phyloP scores from a whole-genome alignment of 768 basidiomycete species.

The Gymnopilus junonius region DNA sequence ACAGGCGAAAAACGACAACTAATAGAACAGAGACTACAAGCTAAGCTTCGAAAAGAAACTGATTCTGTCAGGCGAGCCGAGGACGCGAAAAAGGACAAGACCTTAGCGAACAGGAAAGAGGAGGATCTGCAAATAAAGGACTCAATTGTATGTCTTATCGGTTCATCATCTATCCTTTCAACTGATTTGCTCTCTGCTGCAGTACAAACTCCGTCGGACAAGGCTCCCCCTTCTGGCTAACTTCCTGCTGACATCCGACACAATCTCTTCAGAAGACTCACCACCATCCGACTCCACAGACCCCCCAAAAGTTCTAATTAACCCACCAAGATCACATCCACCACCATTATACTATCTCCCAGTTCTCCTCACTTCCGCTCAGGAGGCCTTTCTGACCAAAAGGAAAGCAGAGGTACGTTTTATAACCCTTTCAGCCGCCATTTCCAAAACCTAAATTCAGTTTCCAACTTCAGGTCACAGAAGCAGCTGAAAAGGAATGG shows the following conservation, averaged over 20 bases:
- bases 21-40: conserved; percentile 85
- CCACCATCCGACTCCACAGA: conserved; percentile 25
- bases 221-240: conserved; percentile 75
- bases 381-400: conserved; percentile 66
- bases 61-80: conserved; percentile 84
- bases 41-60: conserved; percentile 84
- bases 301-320: conserved; percentile 42
- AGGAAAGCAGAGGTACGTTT: conserved; percentile 65
- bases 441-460: not conserved
- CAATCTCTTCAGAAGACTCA: conserved; percentile 50
- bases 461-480: conserved; percentile 48
- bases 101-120: conserved; percentile 74
- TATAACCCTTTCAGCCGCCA: not conserved
- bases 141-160: conserved; percentile 62
- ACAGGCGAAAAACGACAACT: conserved; percentile 84
- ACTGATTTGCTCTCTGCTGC: not conserved
- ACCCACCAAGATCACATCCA: conserved; percentile 66
- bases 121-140: conserved; percentile 83
- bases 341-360: conserved; percentile 83
- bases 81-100: conserved; percentile 86
- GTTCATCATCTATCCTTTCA: not conserved
- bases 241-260: conserved; percentile 78
- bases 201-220: conserved; percentile 77
- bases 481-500: conserved; percentile 75
- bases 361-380: conserved; percentile 64